Evolutionary conservation across 116 monocot species (phyloP), one percentile per base, ranked within the genome.

Genomic region (Trichopus zeylanicus): DNA sequence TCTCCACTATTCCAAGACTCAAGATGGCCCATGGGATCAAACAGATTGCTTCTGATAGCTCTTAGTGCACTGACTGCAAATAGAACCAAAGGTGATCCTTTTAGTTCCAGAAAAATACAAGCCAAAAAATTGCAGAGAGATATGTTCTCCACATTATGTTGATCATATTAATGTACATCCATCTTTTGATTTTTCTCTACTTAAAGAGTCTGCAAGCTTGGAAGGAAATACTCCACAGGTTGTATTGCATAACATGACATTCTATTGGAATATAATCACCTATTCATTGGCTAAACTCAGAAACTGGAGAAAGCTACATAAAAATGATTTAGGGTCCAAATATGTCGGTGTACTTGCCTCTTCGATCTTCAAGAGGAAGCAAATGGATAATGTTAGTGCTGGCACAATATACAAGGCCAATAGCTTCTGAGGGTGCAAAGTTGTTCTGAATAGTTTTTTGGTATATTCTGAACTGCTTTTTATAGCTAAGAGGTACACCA

Each of bases 1-100:
- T 90, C 90, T 32, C 85, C 90, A 24, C 46, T 57, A 22, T 63
- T 79, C 90, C 90, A 90, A 57, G 55, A 60, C 29, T 63, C 53
- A 64, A 90, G 78, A 38, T 69, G 70, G 6, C 61, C 56, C 66
- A 59, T 54, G 7, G 85, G 81, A 79, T 90, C 90, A 56, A 70
- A 64, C 35, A 90, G 64, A 49, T 61, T 78, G 55, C 51, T 57
- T 71, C 57, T 81, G 48, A 85, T 61, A 63, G 32, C 60, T 30
- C 52, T 68, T 58, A 90, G 60, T 49, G 71, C 90, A 26, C 11
- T 29, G 4, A 82, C 90, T 90, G 79, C 56, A 72, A 28, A 68
- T 61, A 12, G n/a, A 70, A 65, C 25, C 22, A 26, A 39, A 59
- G 26, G 8, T 28, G 4, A 53, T 53, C 15, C 8, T 53, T 26